These are phyloP conservation scores for Yamadazyma kanchanaburiensis DNA, from an alignment of 1,139 yeast species.

Conservation along the genomic window DNA sequence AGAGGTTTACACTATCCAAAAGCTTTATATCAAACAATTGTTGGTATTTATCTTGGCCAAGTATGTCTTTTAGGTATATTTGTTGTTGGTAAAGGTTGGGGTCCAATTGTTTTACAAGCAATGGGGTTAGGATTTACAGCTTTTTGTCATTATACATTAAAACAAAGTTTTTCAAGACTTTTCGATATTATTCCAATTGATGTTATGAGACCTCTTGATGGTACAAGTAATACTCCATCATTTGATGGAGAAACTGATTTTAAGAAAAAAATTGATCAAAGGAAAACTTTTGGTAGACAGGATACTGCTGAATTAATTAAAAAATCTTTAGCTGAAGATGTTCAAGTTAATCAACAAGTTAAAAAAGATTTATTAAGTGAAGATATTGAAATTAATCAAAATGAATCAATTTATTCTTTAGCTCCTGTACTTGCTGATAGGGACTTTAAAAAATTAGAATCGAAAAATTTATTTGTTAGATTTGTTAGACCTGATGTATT, in stretches of 20 bases:
- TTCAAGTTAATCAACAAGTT: conserved; percentile 15
- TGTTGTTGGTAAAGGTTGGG: conserved; percentile 93
- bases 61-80: conserved; percentile 81
- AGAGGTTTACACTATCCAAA: conserved; percentile 86
- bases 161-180: conserved; percentile 62
- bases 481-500: conserved; percentile 68
- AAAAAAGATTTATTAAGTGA: conserved; percentile 20
- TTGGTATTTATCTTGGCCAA: conserved; percentile 86
- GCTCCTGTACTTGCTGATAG: conserved; percentile 56
- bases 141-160: conserved; percentile 60
- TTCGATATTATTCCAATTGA: conserved; percentile 59
- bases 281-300: conserved; percentile 2
- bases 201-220: conserved; percentile 69
- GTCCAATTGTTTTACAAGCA: conserved; percentile 77
- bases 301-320: conserved; percentile 14
- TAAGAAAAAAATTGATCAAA: conserved; percentile 24
- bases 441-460: conserved; percentile 31
- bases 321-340: conserved; percentile 14
- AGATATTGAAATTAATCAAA: conserved; percentile 14
- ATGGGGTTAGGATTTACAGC: conserved; percentile 62
- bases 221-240: conserved; percentile 61
- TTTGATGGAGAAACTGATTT: conserved; percentile 37
- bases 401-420: conserved; percentile 13
- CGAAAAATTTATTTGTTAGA: conserved; percentile 34
- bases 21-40: conserved; percentile 83